These are phyloP conservation scores for Yamadazyma diospyri DNA, from an alignment of 1,139 yeast genomes.

Conservation along the genomic window DNA sequence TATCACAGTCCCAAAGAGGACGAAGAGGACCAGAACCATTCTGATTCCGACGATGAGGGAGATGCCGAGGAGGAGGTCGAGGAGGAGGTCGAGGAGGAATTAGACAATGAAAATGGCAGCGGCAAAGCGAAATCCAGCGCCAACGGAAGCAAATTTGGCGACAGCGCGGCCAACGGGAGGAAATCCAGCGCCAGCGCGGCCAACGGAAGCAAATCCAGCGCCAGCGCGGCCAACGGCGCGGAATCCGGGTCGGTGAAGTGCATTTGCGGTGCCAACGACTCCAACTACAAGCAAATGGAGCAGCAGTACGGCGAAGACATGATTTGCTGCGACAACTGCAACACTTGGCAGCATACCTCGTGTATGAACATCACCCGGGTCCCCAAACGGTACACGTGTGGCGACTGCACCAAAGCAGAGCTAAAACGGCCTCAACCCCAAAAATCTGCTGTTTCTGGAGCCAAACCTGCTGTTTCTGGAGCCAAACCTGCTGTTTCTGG, in stretches of 20 bases:
- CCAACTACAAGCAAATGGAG: conserved; percentile 55
- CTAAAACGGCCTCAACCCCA: neutral
- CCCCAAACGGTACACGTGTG: conserved; percentile 33
- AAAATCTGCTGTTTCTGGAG: neutral
- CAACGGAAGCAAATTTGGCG: neutral
- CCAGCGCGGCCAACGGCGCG: neutral
- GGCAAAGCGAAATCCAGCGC: neutral
- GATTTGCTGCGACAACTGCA: conserved; percentile 78
- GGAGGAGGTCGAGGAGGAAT: conserved; percentile 12
- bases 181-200: neutral
- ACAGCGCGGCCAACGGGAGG: conserved; percentile 1
- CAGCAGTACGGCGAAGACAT: conserved; percentile 60
- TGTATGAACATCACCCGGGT: conserved; percentile 48
- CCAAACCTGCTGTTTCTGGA: neutral
- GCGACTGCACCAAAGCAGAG: conserved; percentile 19
- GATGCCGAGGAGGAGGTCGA: conserved; percentile 4
- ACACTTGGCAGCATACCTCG: conserved; percentile 80
- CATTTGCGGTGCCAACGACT: conserved; percentile 61
- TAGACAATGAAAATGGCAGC: neutral
- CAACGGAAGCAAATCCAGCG: neutral
- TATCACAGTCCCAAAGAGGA: conserved; percentile 1
- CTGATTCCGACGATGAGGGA: conserved; percentile 3
- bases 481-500: neutral
- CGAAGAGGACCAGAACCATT: conserved; percentile 7
- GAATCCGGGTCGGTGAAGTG: conserved; percentile 46